Evolutionary conservation across 148 eudicot genomes (phyloP).

Genomic region (Arbutus unedo): DNA sequence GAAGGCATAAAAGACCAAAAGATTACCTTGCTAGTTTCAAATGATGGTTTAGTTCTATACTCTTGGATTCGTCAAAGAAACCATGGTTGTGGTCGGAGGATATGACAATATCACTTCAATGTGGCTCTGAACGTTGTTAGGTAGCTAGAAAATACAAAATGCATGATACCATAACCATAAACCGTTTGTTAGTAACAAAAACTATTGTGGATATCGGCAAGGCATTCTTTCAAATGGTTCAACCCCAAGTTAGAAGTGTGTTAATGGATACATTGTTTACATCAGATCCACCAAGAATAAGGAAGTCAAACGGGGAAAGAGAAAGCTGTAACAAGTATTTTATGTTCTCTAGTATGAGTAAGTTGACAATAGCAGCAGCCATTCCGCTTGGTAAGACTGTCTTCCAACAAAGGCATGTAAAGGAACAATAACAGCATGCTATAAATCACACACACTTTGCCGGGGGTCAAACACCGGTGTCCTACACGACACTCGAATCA

Average conservation of each 20-base stretch:
- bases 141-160: not conserved
- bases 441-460: not conserved
- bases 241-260: not conserved
- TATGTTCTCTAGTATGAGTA: not conserved
- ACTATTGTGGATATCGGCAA: not conserved
- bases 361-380: not conserved
- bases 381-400: not conserved
- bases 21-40: not conserved
- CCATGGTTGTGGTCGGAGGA: not conserved
- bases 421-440: not conserved
- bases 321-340: not conserved
- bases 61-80: not conserved
- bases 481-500: not conserved
- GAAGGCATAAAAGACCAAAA: not conserved
- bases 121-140: not conserved
- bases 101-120: not conserved
- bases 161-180: not conserved
- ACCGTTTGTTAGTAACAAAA: not conserved
- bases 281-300: not conserved
- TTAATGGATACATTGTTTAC: not conserved
- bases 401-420: not conserved
- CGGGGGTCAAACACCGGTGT: not conserved
- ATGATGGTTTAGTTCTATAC: not conserved
- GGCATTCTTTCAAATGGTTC: not conserved
- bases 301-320: conserved; percentile 1